Percentiles rank a stretch among this genome's conserved stretches.
These are phyloP conservation scores for Coprinopsis sp. DNA, from an alignment of 768 basidiomycete genomes.

Conservation along the genomic window DNA sequence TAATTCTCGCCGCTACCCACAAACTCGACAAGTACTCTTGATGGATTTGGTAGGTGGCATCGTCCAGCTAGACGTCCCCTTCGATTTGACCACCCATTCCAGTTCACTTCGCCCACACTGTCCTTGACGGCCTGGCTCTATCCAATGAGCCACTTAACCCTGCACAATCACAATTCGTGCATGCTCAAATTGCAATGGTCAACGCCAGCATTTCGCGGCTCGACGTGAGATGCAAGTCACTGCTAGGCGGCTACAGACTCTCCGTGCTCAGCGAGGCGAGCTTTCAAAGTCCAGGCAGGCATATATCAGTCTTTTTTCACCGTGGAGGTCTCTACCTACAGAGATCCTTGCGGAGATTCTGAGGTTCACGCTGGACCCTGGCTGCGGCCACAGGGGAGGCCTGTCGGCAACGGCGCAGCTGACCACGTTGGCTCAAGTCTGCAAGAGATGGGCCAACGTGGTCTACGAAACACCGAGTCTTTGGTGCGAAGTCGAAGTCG, in stretches of 20 bases:
- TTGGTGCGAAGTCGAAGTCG: slow-evolving; percentile 1
- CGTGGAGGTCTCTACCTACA: not conserved
- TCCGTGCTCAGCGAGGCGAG: not conserved
- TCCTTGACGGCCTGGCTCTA: not conserved
- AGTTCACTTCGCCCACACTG: not conserved
- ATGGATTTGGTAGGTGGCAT: slow-evolving; percentile 15
- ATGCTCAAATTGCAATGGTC: not conserved
- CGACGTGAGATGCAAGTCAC: not conserved
- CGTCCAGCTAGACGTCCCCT: slow-evolving; percentile 30
- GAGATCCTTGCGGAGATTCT: slow-evolving; percentile 1
- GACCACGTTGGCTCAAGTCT: not conserved
- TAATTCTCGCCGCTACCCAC: too few species aligned
- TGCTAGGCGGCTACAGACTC: not conserved
- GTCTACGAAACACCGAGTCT: slow-evolving; percentile 1
- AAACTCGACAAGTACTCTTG: not conserved
- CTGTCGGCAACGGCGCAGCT: not conserved
- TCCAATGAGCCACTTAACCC: not conserved
- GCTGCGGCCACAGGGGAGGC: not conserved
- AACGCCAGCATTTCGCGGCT: not conserved
- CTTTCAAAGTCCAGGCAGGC: not conserved
- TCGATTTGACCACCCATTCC: not conserved
- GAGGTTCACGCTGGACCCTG: not conserved
- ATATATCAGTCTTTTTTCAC: slow-evolving; percentile 1
- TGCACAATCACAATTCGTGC: not conserved
- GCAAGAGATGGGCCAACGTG: not conserved